These are phyloP conservation scores for Tremella yokohamensis DNA, from an alignment of 768 basidiomycete genomes.

Conservation along the genomic window DNA sequence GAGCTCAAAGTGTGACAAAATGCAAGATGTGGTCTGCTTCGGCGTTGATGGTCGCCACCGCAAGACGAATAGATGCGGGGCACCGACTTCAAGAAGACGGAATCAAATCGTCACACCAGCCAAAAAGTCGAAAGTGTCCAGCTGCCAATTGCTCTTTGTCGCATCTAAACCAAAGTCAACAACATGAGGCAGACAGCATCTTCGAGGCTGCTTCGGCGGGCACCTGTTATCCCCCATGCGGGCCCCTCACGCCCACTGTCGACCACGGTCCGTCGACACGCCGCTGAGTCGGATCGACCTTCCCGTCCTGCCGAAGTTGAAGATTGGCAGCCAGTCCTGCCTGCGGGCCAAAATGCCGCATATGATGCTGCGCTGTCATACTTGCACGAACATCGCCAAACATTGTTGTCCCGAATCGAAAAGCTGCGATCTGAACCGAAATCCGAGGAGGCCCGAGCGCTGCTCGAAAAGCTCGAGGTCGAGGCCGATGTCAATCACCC, in stretches of 20 bases:
- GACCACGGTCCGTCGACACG: neutral
- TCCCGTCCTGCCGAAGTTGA: neutral
- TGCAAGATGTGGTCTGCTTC: too few species aligned
- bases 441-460: slow-evolving; percentile 51
- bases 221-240: too few species aligned
- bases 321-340: slow-evolving; percentile 1
- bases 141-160: too few species aligned
- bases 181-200: neutral
- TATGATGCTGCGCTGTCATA: slow-evolving; percentile 75
- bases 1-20: too few species aligned
- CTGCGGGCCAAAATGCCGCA: slow-evolving; percentile 7
- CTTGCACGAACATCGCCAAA: slow-evolving; percentile 62
- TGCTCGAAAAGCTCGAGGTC: slow-evolving; percentile 59
- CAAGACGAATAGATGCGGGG: too few species aligned
- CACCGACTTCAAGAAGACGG: too few species aligned
- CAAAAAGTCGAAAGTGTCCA: too few species aligned
- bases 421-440: slow-evolving; percentile 49
- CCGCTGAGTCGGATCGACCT: neutral
- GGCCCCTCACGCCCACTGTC: neutral
- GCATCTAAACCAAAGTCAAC: neutral
- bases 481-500: slow-evolving; percentile 84
- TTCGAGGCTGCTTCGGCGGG: too few species aligned
- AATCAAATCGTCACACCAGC: too few species aligned
- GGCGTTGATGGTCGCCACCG: too few species aligned
- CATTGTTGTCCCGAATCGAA: slow-evolving; percentile 56